Conservation (phyloP, 768 basidiomycete genomes). For the Tulasnella sp. region DNA sequence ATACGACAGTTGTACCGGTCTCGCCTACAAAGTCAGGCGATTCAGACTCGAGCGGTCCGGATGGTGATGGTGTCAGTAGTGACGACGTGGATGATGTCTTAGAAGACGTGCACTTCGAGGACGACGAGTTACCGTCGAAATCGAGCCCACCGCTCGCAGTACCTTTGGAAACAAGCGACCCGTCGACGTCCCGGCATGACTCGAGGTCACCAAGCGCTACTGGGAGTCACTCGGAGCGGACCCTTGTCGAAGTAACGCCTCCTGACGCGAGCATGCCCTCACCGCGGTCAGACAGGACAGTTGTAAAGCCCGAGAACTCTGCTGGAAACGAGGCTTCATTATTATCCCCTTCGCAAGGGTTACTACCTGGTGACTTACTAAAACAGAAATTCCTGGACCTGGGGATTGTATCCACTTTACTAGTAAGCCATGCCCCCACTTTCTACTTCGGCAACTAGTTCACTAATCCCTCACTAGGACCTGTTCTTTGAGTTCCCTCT, state of each 20-base stretch:
- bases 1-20: background rate
- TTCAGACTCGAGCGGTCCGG: conserved; percentile 1
- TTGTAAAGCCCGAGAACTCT: background rate
- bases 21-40: background rate
- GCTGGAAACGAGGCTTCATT: background rate
- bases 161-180: background rate
- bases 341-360: background rate
- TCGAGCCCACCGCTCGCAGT: background rate
- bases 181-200: background rate
- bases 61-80: conserved; percentile 2
- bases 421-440: conserved; percentile 41
- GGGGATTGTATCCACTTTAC: conserved; percentile 58
- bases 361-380: conserved; percentile 51
- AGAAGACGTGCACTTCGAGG: conserved; percentile 44
- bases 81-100: conserved; percentile 44
- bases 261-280: background rate
- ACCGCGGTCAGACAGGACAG: conserved; percentile 4
- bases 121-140: conserved; percentile 51
- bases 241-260: background rate
- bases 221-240: background rate
- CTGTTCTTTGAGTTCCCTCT: conserved; percentile 92
- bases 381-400: conserved; percentile 70
- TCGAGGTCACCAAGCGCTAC: background rate
- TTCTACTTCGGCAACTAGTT: background rate
- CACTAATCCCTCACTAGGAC: conserved; percentile 41